Evolutionary conservation across 768 basidiomycete genomes (phyloP), one percentile per base, ranked within the genome.

Genomic region (Hydnomerulius pinastri): DNA sequence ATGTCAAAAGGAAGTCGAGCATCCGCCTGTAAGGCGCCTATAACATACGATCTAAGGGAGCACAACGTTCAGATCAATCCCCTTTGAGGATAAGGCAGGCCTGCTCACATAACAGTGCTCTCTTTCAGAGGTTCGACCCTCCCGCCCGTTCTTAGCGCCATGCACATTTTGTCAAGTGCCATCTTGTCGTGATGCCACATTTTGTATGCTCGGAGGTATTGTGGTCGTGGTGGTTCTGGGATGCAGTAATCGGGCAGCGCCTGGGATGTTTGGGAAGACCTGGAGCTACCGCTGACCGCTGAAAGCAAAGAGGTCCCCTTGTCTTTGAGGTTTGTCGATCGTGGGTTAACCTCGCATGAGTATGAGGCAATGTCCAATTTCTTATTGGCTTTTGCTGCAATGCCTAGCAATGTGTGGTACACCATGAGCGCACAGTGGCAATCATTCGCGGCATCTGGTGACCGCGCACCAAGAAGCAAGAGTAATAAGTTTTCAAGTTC

Each of bases 401-500:
- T 68, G 3, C 48, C 56, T 20, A 67, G 40, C n/a, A 81, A 44
- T 32, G 53, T 62, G 17, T 69, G 66, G 57, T 77, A 75, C 17
- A 79, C 73, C 59, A 71, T 67, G 12, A 81, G 60, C 4, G 73
- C 75, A 36, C 71, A 75, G 50, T 80, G 71, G 36, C 73, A 76
- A 49, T 80, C 79, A 52, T 80, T 80, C 0, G 79, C 78, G 2
- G 79, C 79, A 51, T 81, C 78, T 79, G 36, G 4, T 7, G 8
- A 29, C 24, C 15, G n/a, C n/a, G n/a, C 29, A 30, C 27, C 29
- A 30, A 39, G 12, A 25, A 9, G 21, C 24, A 43, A 13, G 21
- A 29, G 8, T 3, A 21, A 37, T 28, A 29, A 29, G n/a, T n/a
- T n/a, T 21, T 42, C 37, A 47, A 17, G 12, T n/a, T 20, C 6